Percentiles rank a stretch among this genome's conserved stretches.
Conservation (phyloP, 176 grass and related monocot species). For the Alopecurus myosuroides region DNA sequence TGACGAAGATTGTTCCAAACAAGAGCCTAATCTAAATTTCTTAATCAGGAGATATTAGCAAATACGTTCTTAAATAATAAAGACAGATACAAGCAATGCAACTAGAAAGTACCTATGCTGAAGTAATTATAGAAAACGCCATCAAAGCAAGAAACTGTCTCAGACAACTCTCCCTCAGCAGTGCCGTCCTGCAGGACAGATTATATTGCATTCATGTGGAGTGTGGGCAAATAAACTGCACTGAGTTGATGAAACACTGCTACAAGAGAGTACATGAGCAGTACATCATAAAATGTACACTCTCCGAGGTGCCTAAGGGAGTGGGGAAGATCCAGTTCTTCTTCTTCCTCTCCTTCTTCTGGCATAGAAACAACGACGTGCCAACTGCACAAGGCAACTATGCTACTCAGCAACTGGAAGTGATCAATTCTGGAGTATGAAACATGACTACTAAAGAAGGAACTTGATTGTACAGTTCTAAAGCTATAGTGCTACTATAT, state of each 20-base stretch:
- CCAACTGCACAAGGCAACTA: conserved; percentile 63
- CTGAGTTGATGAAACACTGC: background rate
- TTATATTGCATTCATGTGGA: background rate
- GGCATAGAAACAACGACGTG: conserved; percentile 69
- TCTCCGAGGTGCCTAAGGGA: conserved; percentile 70
- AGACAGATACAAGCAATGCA: background rate
- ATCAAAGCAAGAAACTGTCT: conserved; percentile 72
- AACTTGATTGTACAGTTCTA: background rate
- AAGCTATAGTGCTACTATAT: background rate
- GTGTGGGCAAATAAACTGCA: background rate
- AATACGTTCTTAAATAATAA: conserved; percentile 11
- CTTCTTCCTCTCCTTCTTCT: conserved; percentile 39
- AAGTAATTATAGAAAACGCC: conserved; percentile 98
- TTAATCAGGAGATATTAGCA: conserved; percentile 1
- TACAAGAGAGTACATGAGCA: conserved; percentile 5
- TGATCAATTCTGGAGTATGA: background rate
- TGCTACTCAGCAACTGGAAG: conserved; percentile 10
- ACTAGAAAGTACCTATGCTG: conserved; percentile 68
- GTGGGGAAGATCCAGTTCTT: conserved; percentile 66
- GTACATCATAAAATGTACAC: conserved; percentile 75
- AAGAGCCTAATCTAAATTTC: background rate
- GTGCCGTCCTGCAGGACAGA: conserved; percentile 59
- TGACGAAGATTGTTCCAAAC: background rate
- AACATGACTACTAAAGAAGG: background rate
- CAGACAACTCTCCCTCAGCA: conserved; percentile 61